phyloP scores from a whole-genome alignment of 2,329 filamentous ascomycete genomes.

The Aspergillus brunneoviolaceus region DNA sequence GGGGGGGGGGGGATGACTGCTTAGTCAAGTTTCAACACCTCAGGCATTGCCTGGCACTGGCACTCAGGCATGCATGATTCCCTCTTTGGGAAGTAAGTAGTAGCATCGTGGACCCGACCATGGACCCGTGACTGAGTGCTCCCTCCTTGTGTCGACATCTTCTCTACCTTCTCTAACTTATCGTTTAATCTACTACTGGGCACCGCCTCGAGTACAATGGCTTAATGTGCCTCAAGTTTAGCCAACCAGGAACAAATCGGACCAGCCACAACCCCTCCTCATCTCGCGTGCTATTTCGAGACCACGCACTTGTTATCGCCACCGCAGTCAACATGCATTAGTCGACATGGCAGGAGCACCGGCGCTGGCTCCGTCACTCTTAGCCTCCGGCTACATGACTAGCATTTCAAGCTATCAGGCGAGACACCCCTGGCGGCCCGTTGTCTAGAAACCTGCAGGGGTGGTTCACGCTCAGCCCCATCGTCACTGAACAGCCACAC shows the following conservation, averaged over 20 bases:
- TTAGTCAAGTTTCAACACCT: neutral
- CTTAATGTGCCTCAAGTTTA: too few species aligned
- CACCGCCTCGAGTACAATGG: too few species aligned
- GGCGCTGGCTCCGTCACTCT: neutral
- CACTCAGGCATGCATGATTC: too few species aligned
- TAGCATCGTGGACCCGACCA: too few species aligned
- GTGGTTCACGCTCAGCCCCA: neutral
- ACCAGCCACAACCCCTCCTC: neutral
- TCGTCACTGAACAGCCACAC: neutral
- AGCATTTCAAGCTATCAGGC: neutral
- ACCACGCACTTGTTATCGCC: neutral
- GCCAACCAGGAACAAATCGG: neutral
- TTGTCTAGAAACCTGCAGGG: neutral
- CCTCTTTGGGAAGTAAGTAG: too few species aligned
- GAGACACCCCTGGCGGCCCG: neutral
- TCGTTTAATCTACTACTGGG: too few species aligned
- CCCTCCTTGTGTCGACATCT: too few species aligned
- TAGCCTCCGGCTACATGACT: neutral
- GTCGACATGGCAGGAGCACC: neutral
- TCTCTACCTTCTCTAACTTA: too few species aligned
- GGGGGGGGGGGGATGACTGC: too few species aligned
- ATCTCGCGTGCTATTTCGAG: neutral
- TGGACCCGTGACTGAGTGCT: too few species aligned
- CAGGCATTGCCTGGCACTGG: too few species aligned
- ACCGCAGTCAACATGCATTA: neutral